phyloP scores from a whole-genome alignment of 257 asterid species.

The Coffea eugenioides region DNA sequence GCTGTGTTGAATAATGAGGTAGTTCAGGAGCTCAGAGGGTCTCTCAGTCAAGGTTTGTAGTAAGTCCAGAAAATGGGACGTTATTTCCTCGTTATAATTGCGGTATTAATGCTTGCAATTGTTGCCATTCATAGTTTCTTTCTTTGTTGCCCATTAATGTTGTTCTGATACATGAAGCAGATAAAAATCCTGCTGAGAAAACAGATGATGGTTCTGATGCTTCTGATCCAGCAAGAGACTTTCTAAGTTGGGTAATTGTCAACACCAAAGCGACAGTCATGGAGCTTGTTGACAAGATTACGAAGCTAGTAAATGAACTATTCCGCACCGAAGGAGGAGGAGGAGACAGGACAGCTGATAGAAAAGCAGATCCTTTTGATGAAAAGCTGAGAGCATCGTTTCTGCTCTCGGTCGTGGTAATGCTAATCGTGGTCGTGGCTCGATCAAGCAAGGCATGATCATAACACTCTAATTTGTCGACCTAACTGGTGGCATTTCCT shows the following conservation, averaged over 20 bases:
- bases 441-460: slow-evolving; percentile 48
- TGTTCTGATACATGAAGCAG: slow-evolving; percentile 23
- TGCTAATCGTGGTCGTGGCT: slow-evolving; percentile 51
- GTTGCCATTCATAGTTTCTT: not conserved
- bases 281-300: slow-evolving; percentile 44
- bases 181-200: slow-evolving; percentile 16
- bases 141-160: not conserved
- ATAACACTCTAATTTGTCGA: slow-evolving; percentile 36
- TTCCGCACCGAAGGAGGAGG: slow-evolving; percentile 28
- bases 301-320: slow-evolving; percentile 35
- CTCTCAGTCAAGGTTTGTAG: slow-evolving; percentile 44
- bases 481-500: slow-evolving; percentile 20
- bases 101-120: not conserved
- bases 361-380: slow-evolving; percentile 23
- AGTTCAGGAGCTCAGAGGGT: slow-evolving; percentile 62
- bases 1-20: slow-evolving; percentile 69
- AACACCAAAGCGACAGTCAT: slow-evolving; percentile 40
- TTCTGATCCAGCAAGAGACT: slow-evolving; percentile 26
- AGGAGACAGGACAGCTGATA: slow-evolving; percentile 18
- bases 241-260: slow-evolving; percentile 41
- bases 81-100: not conserved
- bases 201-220: slow-evolving; percentile 24
- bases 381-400: slow-evolving; percentile 54
- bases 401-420: slow-evolving; percentile 53
- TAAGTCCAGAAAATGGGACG: not conserved